Base-by-base conservation (phyloP, 208 protist genomes). In the Wallacemonas sp. region DNA sequence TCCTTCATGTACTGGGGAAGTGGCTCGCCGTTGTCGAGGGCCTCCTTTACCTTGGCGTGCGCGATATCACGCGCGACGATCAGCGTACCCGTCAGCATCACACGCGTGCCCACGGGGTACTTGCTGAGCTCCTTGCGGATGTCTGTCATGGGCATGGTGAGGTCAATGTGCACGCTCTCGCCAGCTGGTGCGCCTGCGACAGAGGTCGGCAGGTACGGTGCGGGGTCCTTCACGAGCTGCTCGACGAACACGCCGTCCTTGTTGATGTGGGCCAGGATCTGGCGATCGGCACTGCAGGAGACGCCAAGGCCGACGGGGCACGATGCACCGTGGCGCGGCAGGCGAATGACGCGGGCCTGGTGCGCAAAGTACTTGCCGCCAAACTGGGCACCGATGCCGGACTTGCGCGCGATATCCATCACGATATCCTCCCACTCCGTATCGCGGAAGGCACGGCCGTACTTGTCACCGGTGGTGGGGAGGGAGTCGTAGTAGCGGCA, bases 11-110 rank as follows among this genome's bases (percentile, higher is more conserved):
- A 98, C 43, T 97, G 69, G 5, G 96, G 95, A 19, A 98, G 65
- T 1, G 76, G 74, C 68, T 92, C 81, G 39, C 87, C 89, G 29
- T 73, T 83, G 36, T 98, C 81, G 11, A 98, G 73, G 32, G 90
- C 80, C 69, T 97, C 95, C 63, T 87, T 81, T 38, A 98, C 76
- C 80, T 97, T 98, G 36, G 96, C 94, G 76, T 99, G 98, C n/a
- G 98, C 98, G 72, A 99, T 99, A 70, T 99, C 98, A 65, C 98
- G 90, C 0, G 98, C 98, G 32, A 99, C 98, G 55, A 99, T 93
- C 27, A 99, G 68, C 24, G 96, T 96, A 52, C 98, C 98, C 21
- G 76, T 95, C 14, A 99, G 93, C 39, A 83, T 93, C 23, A 99
- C 80, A 27, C 95, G 82, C 9, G 96, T 98, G 34, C 83, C 87